Conservation (phyloP, 345 rosid species). For the Rubroshorea leprosula region DNA sequence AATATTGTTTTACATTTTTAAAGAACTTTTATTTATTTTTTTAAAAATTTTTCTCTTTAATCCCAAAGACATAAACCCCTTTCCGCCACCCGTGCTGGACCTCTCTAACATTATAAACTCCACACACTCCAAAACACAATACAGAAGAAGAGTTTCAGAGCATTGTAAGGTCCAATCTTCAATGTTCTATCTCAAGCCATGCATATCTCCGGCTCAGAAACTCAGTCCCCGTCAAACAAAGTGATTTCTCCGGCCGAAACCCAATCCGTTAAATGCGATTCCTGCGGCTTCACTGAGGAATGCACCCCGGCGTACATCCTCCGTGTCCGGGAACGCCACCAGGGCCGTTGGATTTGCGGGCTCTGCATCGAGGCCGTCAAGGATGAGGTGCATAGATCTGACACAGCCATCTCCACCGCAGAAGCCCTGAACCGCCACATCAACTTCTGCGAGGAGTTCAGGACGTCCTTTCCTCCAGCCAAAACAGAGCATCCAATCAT, state of each 20-base stretch:
- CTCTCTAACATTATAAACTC: not conserved
- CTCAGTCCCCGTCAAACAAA: conserved; percentile 14
- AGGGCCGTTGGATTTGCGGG: conserved; percentile 62
- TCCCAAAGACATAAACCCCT: conserved; percentile 6
- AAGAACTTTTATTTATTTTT: no score
- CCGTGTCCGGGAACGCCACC: conserved; percentile 44
- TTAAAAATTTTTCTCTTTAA: not conserved
- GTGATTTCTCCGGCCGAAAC: conserved; percentile 24
- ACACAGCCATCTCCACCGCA: conserved; percentile 38
- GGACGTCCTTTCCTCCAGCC: conserved; percentile 20
- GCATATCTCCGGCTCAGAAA: conserved; percentile 30
- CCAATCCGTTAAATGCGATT: conserved; percentile 45
- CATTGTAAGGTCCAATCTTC: conserved; percentile 11
- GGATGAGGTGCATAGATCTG: conserved; percentile 47
- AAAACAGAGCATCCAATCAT: conserved; percentile 66
- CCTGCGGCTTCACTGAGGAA: conserved; percentile 60
- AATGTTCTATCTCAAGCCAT: conserved; percentile 23
- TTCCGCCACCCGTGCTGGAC: not conserved
- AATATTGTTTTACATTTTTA: no score
- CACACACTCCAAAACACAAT: not conserved
- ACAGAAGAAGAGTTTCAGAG: not conserved
- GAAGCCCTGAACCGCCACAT: conserved; percentile 54
- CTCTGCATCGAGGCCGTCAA: conserved; percentile 62
- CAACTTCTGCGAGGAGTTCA: conserved; percentile 34
- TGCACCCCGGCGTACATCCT: conserved; percentile 49